Evolutionary conservation across 208 protist species (phyloP), one percentile per base, ranked within the genome.

Genomic region (Acanthamoeba lenticulata): DNA sequence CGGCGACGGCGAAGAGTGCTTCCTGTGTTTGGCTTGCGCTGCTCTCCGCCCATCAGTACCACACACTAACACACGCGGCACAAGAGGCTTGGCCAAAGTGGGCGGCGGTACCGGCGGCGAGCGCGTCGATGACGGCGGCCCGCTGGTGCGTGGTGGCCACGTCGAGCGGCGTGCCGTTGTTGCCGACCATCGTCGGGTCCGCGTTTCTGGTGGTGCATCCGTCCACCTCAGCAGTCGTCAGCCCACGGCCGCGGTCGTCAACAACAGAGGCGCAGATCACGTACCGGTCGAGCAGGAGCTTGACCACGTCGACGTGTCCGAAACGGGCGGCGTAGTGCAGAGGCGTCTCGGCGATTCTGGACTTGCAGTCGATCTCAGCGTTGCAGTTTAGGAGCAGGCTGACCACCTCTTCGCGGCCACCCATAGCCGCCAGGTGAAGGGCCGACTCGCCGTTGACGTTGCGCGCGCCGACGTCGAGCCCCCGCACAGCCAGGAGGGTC

Each of bases 401-500:
- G 36, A 60, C 83, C 32, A 90, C 83, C 47, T 90, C 83, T 15
- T 67, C 47, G 52, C 38, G 42, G 6, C 83, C 83, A 36, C 38
- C 38, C 32, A 72, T 36, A 2, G 83, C 83, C 2, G 52, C 32
- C 29, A 90, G 34, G 36, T 90, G 83, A 21, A 90, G 57, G 21
- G 83, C 32, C 1, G 83, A 19, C 57, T 90, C 83, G 13, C 83
- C 83, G 57, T 90, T 90, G 13, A 45, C n/a, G 57, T 90, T 90
- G 19, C 24, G 49, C 1, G 27, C 83, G 38, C 67, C 67, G 24
- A 90, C 34, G 34, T 90, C 83, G 21, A 69, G 7, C 21, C 83
- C 83, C 21, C 72, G 36, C 7, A 27, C 77, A 36, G 57, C 77
- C 42, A 83, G 72, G 9, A 90, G 3, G 29, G 83, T 67, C 57